phyloP scores from a whole-genome alignment of 371 early-diverging fungal species.

The Actinomucor elegans region DNA sequence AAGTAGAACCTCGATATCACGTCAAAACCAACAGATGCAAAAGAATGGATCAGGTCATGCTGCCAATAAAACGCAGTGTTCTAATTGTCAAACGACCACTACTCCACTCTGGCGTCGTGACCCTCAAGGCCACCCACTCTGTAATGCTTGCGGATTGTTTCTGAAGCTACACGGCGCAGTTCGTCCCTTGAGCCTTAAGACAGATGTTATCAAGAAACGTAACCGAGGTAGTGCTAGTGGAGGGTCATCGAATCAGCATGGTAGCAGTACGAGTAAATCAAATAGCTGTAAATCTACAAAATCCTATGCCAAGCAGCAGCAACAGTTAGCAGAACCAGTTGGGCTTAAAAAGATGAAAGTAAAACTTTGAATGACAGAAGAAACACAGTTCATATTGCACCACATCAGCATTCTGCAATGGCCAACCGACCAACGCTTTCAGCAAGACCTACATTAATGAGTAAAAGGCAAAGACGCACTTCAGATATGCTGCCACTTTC shows the following conservation, averaged over 20 bases:
- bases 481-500: constrained; percentile 1
- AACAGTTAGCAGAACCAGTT: neutral
- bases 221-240: constrained; percentile 47
- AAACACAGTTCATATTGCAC: constrained; percentile 14
- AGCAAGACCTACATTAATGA: neutral
- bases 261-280: neutral
- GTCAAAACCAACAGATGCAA: neutral
- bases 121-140: constrained; percentile 64
- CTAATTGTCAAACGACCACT: constrained; percentile 87
- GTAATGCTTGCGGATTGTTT: constrained; percentile 70
- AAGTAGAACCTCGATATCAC: neutral
- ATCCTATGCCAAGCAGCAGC: neutral
- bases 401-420: neutral
- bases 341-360: neutral
- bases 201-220: constrained; percentile 84
- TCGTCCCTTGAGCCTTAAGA: constrained; percentile 81
- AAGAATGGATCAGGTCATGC: neutral
- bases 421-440: neutral
- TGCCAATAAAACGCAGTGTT: constrained; percentile 56
- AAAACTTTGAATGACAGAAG: constrained; percentile 1
- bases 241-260: neutral
- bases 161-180: constrained; percentile 85
- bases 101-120: constrained; percentile 98
- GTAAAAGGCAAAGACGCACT: constrained; percentile 13
- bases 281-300: neutral